phyloP scores from a whole-genome alignment of 2,329 filamentous ascomycete species.

The Cordyceps fumosorosea region DNA sequence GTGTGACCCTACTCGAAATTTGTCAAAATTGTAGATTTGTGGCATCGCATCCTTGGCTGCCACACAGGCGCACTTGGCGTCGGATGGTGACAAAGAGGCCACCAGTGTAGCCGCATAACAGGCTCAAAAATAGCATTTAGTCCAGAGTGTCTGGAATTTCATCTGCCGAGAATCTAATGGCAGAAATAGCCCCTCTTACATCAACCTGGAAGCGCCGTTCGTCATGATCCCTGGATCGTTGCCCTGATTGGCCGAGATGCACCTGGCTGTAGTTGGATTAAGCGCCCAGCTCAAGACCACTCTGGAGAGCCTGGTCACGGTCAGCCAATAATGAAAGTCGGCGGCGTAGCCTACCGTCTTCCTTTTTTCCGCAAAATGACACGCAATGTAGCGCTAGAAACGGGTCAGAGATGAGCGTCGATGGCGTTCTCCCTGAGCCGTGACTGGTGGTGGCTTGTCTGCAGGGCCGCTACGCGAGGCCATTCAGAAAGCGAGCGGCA shows the following conservation, averaged over 20 bases:
- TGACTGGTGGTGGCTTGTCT: neutral
- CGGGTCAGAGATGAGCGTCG: neutral
- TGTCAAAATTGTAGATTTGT: neutral
- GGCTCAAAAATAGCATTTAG: neutral
- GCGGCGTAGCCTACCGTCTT: neutral
- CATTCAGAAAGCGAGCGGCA: neutral
- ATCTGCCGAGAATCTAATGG: neutral
- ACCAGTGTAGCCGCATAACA: neutral
- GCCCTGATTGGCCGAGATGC: neutral
- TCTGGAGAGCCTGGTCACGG: neutral
- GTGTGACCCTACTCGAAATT: neutral
- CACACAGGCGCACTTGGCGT: neutral
- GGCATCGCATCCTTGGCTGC: neutral
- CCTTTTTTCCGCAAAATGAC: neutral
- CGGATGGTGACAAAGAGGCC: neutral
- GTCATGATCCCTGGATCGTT: neutral
- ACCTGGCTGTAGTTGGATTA: neutral
- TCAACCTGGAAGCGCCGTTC: slow-evolving; percentile 2
- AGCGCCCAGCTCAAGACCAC: slow-evolving; percentile 3
- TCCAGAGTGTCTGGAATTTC: neutral
- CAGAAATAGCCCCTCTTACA: neutral
- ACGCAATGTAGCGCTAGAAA: neutral
- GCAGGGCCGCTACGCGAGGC: neutral
- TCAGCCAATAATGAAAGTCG: neutral
- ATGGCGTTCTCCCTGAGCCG: neutral